phyloP scores from a whole-genome alignment of 2,329 filamentous ascomycete species.

The Scopulariopsis brevicaulis region DNA sequence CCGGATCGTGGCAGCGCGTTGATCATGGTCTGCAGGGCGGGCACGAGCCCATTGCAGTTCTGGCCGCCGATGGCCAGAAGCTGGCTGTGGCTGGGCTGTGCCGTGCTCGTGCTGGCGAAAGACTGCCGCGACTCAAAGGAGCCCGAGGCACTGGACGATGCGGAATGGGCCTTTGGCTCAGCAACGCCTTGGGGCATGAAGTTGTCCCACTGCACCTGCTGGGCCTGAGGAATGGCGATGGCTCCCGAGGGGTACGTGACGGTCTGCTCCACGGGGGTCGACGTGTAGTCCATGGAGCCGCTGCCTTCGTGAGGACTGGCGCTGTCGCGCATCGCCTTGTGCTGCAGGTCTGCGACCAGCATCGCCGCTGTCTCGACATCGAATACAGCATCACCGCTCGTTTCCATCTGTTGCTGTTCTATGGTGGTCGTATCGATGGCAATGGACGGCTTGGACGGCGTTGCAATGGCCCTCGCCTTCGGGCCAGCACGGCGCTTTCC shows the following conservation, averaged over 20 bases:
- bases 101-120: conserved; percentile 45
- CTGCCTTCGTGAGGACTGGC: conserved; percentile 44
- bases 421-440: conserved; percentile 75
- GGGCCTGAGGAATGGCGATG: conserved; percentile 57
- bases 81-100: conserved; percentile 48
- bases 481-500: conserved; percentile 71
- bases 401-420: conserved; percentile 72
- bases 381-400: conserved; percentile 79
- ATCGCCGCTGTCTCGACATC: conserved; percentile 96
- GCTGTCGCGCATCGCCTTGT: conserved; percentile 64
- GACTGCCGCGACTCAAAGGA: conserved; percentile 59
- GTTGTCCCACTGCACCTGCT: conserved; percentile 85
- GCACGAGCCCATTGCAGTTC: conserved; percentile 45
- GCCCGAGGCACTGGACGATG: conserved; percentile 51
- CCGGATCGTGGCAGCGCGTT: conserved; percentile 59
- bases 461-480: conserved; percentile 51
- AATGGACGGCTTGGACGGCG: conserved; percentile 64
- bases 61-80: conserved; percentile 60
- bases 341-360: conserved; percentile 96
- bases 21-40: conserved; percentile 60
- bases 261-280: conserved; percentile 65
- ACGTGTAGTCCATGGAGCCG: conserved; percentile 59
- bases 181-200: conserved; percentile 62
- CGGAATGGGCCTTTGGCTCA: conserved; percentile 67
- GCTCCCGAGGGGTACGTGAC: conserved; percentile 68